Evolutionary conservation across 2,329 filamentous ascomycete genomes (phyloP), one percentile per base, ranked within the genome.

Genomic region (Xylaria arbuscula): DNA sequence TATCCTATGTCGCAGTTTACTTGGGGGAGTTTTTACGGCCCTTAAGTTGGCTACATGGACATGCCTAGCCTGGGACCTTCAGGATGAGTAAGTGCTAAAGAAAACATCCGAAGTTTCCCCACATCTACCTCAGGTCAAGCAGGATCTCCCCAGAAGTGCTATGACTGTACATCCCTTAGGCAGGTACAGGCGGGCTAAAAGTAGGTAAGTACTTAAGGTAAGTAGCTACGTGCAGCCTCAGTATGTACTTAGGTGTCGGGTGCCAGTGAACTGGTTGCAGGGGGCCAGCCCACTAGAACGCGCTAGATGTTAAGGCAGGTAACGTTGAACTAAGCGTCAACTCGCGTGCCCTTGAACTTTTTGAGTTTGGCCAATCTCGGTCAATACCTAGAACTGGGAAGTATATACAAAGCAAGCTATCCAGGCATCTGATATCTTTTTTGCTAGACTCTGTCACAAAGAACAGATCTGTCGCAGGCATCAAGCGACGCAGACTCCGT

Each of bases 21-120:
- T 10, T 22, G 13, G 45, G 13, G 45, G 10, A n/a, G n/a, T 48
- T 8, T n/a, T 13, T 9, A 24, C 19, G 19, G 15, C 40, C 9
- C 19, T 19, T 48, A 6, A 54, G 51, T 36, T 54, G 17, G 32
- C 17, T 36, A 17, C 40, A 40, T 40, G 36, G 9, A 40, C 13
- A 40, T 40, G 8, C 36, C 9, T 24, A 15, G 22, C 6, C 19
- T 22, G n/a, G 7, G 47, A 48, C 47, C 47, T 48, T 48, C n/a
- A 19, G 47, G 47, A 48, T 48, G 19, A 22, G 42, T 38, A n/a
- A 56, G 60, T 38, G 51, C 22, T 40, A 34, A n/a, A 42, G n/a
- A 19, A 24, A 40, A 51, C 40, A 59, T 24, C 60, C 62, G 62
- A 62, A 65, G 66, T 65, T 68, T 68, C 62, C 45, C 66, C 57